Conservation (phyloP, 192 early-diverging fungal genomes). For the Dimargaris cristalligena region DNA sequence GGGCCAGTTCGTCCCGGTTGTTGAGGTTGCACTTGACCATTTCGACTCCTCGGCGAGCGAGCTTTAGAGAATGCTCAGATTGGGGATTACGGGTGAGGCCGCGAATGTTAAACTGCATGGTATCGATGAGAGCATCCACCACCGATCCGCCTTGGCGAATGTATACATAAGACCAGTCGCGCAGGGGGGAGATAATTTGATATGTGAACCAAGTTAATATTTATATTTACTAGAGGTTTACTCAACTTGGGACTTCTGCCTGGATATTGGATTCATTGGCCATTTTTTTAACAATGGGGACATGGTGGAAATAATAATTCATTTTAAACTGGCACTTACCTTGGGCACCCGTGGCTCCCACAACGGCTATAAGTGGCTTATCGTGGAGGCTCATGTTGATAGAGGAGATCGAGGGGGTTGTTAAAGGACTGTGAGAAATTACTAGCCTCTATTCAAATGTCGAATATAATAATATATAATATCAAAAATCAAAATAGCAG, state of each 20-base stretch:
- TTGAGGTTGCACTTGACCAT: constrained; percentile 9
- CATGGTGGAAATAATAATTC: too few species aligned
- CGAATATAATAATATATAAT: too few species aligned
- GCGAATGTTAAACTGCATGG: constrained; percentile 9
- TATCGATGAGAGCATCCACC: not conserved
- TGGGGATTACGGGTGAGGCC: constrained; percentile 10
- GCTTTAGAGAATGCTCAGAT: constrained; percentile 6
- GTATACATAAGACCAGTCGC: not conserved
- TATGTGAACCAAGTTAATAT: not conserved
- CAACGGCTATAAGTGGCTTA: constrained; percentile 8
- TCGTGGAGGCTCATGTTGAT: not conserved
- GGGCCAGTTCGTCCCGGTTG: not conserved
- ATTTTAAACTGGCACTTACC: too few species aligned
- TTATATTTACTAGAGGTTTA: not conserved
- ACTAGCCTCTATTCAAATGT: too few species aligned
- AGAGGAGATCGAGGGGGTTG: not conserved
- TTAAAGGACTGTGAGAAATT: not conserved
- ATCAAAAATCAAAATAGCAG: too few species aligned
- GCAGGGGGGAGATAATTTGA: not conserved
- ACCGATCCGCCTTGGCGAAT: constrained; percentile 7
- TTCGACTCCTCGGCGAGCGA: not conserved
- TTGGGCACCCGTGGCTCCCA: constrained; percentile 13
- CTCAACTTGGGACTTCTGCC: not conserved
- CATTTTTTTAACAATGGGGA: not conserved
- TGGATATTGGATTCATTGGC: not conserved